A percentile compares a stretch with the other conserved stretches of the same genome.
Conservation (phyloP, 2,329 filamentous ascomycete genomes). For the Xylariaceae sp. region DNA sequence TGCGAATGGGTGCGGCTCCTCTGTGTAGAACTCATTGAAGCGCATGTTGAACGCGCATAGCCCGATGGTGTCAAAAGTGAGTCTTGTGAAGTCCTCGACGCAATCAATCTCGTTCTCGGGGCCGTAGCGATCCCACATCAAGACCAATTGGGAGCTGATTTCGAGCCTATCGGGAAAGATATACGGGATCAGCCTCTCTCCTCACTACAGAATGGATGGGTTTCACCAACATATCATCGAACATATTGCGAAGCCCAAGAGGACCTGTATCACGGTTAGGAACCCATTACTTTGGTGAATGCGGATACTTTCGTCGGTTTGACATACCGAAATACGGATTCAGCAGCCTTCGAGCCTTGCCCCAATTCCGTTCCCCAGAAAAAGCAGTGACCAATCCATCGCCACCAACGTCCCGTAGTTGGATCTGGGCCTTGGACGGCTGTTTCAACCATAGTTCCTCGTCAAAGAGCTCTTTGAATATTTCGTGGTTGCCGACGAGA, state of each 20-base stretch:
- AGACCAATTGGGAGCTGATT: slow-evolving; percentile 7
- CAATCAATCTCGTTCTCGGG: slow-evolving; percentile 4
- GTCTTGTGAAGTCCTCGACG: slow-evolving; percentile 6
- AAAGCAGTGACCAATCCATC: slow-evolving; percentile 8
- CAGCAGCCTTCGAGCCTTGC: slow-evolving; percentile 6
- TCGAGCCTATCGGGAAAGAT: slow-evolving; percentile 9
- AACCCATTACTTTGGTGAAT: too few species aligned
- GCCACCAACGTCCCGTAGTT: slow-evolving; percentile 1
- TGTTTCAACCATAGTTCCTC: slow-evolving; percentile 10
- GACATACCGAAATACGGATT: slow-evolving; percentile 6
- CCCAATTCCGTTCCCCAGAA: slow-evolving; percentile 9
- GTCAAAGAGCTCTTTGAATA: slow-evolving; percentile 10
- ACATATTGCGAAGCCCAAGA: too few species aligned
- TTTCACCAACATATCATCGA: background rate
- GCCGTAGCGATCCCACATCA: slow-evolving; percentile 10
- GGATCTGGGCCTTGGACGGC: slow-evolving; percentile 3
- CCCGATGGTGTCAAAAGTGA: slow-evolving; percentile 11
- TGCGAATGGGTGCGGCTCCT: slow-evolving; percentile 4
- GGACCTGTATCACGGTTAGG: too few species aligned
- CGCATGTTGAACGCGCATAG: slow-evolving; percentile 9
- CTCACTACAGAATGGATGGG: background rate
- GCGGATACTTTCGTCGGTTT: slow-evolving; percentile 4
- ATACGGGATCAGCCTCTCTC: background rate
- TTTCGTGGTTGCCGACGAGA: slow-evolving; percentile 4
- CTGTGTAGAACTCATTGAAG: slow-evolving; percentile 10